Conservation (phyloP, 352 stramenopile genomes). For the Phytopythium vexans region DNA sequence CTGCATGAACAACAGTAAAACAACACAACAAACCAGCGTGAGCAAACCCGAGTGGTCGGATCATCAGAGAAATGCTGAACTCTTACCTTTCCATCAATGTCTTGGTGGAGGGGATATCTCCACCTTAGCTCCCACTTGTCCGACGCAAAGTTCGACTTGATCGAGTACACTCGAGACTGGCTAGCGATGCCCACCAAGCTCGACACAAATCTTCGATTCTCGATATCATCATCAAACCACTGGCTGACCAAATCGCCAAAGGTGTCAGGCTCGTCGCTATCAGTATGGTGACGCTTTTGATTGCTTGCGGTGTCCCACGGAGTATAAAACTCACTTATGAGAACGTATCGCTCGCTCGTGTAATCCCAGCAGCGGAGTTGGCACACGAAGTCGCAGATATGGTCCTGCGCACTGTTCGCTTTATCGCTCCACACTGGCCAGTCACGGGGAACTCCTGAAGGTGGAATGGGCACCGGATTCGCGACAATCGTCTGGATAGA, state of each 20-base stretch:
- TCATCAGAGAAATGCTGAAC: not conserved
- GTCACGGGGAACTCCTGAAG: constrained; percentile 45
- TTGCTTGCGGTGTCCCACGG: constrained; percentile 50
- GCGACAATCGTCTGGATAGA: constrained; percentile 45
- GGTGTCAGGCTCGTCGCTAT: constrained; percentile 40
- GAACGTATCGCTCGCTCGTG: constrained; percentile 39
- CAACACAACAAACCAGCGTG: not conserved
- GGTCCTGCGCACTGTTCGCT: constrained; percentile 19
- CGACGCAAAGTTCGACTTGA: constrained; percentile 31
- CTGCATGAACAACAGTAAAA: constrained; percentile 20
- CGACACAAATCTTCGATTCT: constrained; percentile 37
- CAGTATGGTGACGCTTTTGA: constrained; percentile 4
- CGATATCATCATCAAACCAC: constrained; percentile 67
- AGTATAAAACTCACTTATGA: constrained; percentile 63
- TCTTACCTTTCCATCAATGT: constrained; percentile 51
- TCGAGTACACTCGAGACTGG: constrained; percentile 22
- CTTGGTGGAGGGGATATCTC: constrained; percentile 55
- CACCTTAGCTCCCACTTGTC: constrained; percentile 82
- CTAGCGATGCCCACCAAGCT: constrained; percentile 42
- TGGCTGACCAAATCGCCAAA: constrained; percentile 71
- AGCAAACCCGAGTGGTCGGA: not conserved
- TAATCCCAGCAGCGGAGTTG: constrained; percentile 72
- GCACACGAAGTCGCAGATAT: constrained; percentile 72
- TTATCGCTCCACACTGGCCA: constrained; percentile 61
- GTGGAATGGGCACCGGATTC: constrained; percentile 58